A percentile compares a stretch with the other conserved stretches of the same genome.
These are phyloP conservation scores for Entophlyctis luteolus DNA, from an alignment of 192 early-diverging fungal genomes.

Conservation along the genomic window DNA sequence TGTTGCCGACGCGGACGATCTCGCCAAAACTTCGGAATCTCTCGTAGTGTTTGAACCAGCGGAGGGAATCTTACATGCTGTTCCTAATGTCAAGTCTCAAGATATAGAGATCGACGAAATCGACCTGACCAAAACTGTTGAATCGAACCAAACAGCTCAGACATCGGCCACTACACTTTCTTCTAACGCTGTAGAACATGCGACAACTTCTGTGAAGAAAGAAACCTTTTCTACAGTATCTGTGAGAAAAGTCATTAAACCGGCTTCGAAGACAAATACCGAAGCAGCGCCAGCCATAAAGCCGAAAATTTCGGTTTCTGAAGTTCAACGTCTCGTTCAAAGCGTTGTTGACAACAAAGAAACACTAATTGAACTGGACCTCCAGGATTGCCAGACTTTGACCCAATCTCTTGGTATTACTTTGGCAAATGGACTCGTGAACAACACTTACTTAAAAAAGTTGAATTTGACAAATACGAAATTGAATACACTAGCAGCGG, in stretches of 20 bases:
- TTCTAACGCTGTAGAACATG: neutral
- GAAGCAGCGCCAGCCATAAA: conserved; percentile 11
- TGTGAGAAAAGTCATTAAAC: too few relatives aligned
- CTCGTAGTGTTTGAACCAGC: neutral
- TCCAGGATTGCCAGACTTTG: conserved; percentile 23
- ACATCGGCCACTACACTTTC: neutral
- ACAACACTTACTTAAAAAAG: conserved; percentile 12
- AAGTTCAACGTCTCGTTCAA: neutral
- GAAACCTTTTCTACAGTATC: too few relatives aligned
- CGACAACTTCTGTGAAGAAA: too few relatives aligned
- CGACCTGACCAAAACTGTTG: neutral
- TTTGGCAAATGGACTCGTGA: conserved; percentile 19
- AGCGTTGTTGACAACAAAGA: neutral
- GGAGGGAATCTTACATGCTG: neutral
- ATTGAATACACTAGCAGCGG: conserved; percentile 24
- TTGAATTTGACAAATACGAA: conserved; percentile 26
- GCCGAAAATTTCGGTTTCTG: neutral
- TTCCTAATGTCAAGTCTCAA: conserved; percentile 9
- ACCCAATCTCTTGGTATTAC: conserved; percentile 2
- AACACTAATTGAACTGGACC: neutral
- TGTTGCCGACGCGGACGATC: neutral
- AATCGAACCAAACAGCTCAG: neutral
- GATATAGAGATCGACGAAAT: neutral
- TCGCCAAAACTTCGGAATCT: neutral
- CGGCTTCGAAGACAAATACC: neutral